Percentiles rank a stretch among this genome's conserved stretches.
Conservation (phyloP, 2,329 filamentous ascomycete genomes). For the Neonectria coccinea region DNA sequence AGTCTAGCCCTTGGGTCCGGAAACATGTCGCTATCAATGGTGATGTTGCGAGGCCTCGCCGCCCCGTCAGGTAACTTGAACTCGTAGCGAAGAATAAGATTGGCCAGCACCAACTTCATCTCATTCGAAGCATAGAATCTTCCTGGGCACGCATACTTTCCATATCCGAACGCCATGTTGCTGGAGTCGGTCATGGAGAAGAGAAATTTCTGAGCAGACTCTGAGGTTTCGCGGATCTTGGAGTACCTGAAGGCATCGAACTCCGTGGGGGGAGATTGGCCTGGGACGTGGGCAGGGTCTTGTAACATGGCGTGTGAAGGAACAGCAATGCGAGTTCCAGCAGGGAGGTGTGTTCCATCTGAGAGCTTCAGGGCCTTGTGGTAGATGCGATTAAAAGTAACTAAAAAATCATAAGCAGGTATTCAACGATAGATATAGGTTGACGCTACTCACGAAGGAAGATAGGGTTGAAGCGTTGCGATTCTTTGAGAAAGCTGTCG, state of each 20-base stretch:
- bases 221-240: not conserved
- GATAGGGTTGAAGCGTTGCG: not conserved
- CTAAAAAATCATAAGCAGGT: not conserved
- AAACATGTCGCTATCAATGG: not conserved
- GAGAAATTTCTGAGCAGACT: not conserved
- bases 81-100: conserved; percentile 5
- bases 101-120: conserved; percentile 9
- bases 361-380: not conserved
- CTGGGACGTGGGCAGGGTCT: conserved; percentile 2
- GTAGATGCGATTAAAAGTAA: not conserved
- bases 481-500: conserved; percentile 11
- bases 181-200: conserved; percentile 8
- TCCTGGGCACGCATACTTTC: conserved; percentile 5
- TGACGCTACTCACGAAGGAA: not conserved
- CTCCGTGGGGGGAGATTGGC: not conserved
- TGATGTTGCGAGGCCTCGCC: not conserved
- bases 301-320: conserved; percentile 10
- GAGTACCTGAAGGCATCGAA: not conserved
- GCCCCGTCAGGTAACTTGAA: not conserved
- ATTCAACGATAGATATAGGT: not conserved
- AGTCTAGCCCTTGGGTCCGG: not conserved
- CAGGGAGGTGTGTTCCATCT: not conserved
- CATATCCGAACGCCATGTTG: conserved; percentile 12
- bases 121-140: conserved; percentile 12
- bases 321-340: conserved; percentile 1